Evolutionary conservation across 176 grass and related monocot genomes (phyloP).

Genomic region (Eragrostis curvula): DNA sequence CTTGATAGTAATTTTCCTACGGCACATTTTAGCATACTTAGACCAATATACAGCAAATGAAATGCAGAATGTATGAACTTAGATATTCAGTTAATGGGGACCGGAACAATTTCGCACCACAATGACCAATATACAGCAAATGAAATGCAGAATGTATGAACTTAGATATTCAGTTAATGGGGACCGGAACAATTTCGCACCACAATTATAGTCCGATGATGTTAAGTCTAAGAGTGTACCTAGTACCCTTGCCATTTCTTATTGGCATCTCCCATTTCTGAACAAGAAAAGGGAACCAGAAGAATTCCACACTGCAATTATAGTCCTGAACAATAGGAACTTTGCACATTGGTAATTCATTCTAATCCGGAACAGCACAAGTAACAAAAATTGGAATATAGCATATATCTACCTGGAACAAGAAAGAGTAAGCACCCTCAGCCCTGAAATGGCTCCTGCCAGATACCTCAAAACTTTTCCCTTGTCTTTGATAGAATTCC

Average conservation of each 20-base stretch:
- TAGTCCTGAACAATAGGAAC: constrained; percentile 66
- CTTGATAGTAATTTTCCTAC: constrained; percentile 92
- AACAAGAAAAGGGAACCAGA: constrained; percentile 82
- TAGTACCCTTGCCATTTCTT: constrained; percentile 43
- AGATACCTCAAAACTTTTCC: constrained; percentile 75
- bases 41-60: constrained; percentile 23
- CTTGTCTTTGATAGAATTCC: constrained; percentile 68
- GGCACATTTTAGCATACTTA: constrained; percentile 24
- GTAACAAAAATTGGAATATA: background rate
- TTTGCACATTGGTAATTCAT: constrained; percentile 34
- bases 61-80: constrained; percentile 4
- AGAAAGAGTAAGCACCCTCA: constrained; percentile 76
- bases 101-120: too few species aligned
- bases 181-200: too few species aligned
- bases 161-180: constrained; percentile 27
- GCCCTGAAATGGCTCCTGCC: constrained; percentile 71
- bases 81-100: constrained; percentile 28
- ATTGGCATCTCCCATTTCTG: constrained; percentile 64
- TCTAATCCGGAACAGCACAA: constrained; percentile 24
- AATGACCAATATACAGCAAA: constrained; percentile 23
- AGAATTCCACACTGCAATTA: constrained; percentile 91
- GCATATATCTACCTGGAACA: constrained; percentile 54
- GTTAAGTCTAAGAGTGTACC: constrained; percentile 85
- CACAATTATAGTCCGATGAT: too few species aligned
- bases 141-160: constrained; percentile 8